A percentile compares a stretch with the other conserved stretches of the same genome.
phyloP scores from a whole-genome alignment of 345 rosid species.

The Geranium rotundifolium region DNA sequence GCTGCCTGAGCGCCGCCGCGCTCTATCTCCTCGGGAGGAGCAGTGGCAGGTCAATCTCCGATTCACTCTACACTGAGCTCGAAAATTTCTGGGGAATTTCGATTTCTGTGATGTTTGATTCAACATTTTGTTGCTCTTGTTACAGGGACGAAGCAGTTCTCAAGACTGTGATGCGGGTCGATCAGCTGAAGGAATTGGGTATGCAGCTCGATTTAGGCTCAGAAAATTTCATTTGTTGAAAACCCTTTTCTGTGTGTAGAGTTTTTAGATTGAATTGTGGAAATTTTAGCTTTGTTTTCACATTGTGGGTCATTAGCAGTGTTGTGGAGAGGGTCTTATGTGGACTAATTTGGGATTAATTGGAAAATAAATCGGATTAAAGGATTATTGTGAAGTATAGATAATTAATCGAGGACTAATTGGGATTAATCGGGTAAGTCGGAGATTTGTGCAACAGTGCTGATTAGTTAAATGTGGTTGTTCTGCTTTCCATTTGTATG shows the following conservation, averaged over 20 bases:
- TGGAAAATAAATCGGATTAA: no score
- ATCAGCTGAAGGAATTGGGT: slow-evolving; percentile 89
- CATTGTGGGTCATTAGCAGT: no score
- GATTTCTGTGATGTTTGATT: not conserved
- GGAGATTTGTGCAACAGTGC: no score
- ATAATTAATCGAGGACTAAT: no score
- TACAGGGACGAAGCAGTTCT: slow-evolving; percentile 71
- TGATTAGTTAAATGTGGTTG: not conserved
- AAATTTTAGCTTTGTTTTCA: no score
- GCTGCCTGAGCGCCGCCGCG: slow-evolving; percentile 88
- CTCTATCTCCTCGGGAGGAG: slow-evolving; percentile 85
- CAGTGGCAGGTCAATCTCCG: slow-evolving; percentile 57
- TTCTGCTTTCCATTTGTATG: not conserved
- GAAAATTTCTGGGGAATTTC: not conserved
- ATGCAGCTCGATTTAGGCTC: not conserved
- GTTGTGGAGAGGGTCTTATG: no score
- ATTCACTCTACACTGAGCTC: not conserved
- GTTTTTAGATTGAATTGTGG: no score
- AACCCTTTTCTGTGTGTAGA: not conserved
- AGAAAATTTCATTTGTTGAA: not conserved
- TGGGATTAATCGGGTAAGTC: no score
- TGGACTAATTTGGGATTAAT: no score
- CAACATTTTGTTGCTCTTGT: not conserved
- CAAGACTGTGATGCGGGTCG: slow-evolving; percentile 61
- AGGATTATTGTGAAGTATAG: no score